Evolutionary conservation across 768 basidiomycete genomes (phyloP).

Genomic region (Kwoniella pini): DNA sequence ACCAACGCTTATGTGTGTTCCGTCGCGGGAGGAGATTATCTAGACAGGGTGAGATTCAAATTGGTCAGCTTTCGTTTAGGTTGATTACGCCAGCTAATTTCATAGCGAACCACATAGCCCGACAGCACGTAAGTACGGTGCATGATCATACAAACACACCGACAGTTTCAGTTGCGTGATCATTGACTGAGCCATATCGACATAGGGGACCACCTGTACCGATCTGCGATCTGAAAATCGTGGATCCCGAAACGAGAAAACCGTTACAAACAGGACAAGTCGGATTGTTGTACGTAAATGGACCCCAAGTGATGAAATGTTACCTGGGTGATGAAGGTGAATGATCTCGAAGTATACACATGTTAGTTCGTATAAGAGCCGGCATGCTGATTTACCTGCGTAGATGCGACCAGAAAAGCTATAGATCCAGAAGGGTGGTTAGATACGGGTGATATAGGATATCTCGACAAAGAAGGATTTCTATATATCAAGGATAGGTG

Average conservation of each 20-base stretch:
- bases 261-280: conserved; percentile 27
- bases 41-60: conserved; percentile 37
- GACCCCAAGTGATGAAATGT: conserved; percentile 51
- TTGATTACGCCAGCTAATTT: background rate
- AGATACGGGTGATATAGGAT: conserved; percentile 45
- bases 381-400: background rate
- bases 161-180: background rate
- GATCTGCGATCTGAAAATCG: conserved; percentile 37
- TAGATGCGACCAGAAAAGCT: conserved; percentile 34
- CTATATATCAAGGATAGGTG: conserved; percentile 46
- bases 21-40: conserved; percentile 41
- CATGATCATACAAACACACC: too few relatives aligned
- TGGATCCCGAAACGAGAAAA: conserved; percentile 34
- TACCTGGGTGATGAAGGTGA: conserved; percentile 40
- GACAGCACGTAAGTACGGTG: conserved; percentile 45
- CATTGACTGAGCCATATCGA: background rate
- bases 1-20: conserved; percentile 52
- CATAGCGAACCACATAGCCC: conserved; percentile 23
- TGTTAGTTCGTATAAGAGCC: too few relatives aligned
- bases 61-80: too few relatives aligned
- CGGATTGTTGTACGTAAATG: conserved; percentile 40
- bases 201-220: conserved; percentile 46
- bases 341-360: background rate
- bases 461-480: conserved; percentile 41
- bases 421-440: conserved; percentile 46